Conservation (phyloP, 768 basidiomycete species). For the Psilocybe tampanensis region DNA sequence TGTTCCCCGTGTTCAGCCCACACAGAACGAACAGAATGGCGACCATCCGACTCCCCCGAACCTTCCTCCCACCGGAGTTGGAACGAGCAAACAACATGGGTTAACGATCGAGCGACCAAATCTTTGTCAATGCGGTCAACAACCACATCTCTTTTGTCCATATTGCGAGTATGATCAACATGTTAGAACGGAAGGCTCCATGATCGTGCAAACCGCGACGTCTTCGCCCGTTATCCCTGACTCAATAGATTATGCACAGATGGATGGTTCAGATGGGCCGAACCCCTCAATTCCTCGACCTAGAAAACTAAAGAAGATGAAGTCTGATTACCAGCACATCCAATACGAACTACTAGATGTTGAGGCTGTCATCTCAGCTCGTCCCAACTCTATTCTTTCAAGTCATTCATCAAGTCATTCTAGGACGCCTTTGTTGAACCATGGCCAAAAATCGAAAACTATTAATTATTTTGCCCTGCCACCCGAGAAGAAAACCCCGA, state of each 20-base stretch:
- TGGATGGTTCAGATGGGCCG: background rate
- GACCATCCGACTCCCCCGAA: background rate
- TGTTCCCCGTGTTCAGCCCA: background rate
- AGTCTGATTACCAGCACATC: slow-evolving; percentile 20
- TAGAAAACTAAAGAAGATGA: slow-evolving; percentile 23
- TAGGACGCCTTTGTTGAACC: slow-evolving; percentile 17
- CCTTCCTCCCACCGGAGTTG: background rate
- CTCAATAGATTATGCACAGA: background rate
- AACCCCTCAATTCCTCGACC: background rate
- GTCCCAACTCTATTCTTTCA: slow-evolving; percentile 23
- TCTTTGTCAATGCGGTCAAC: slow-evolving; percentile 16
- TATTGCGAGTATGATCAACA: slow-evolving; percentile 24
- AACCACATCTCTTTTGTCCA: slow-evolving; percentile 23
- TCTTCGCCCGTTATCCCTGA: background rate
- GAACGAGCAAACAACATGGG: background rate
- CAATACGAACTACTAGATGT: slow-evolving; percentile 13
- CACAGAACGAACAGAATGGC: background rate
- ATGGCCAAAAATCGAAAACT: slow-evolving; percentile 5
- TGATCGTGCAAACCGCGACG: slow-evolving; percentile 1
- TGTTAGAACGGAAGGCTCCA: background rate
- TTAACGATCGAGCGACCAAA: background rate
- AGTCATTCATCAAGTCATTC: slow-evolving; percentile 24
- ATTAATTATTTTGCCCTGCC: slow-evolving; percentile 15
- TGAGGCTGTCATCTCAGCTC: slow-evolving; percentile 10
- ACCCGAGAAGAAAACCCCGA: slow-evolving; percentile 14